phyloP scores from a whole-genome alignment of 2,329 filamentous ascomycete species.

The Fusarium chuoi region DNA sequence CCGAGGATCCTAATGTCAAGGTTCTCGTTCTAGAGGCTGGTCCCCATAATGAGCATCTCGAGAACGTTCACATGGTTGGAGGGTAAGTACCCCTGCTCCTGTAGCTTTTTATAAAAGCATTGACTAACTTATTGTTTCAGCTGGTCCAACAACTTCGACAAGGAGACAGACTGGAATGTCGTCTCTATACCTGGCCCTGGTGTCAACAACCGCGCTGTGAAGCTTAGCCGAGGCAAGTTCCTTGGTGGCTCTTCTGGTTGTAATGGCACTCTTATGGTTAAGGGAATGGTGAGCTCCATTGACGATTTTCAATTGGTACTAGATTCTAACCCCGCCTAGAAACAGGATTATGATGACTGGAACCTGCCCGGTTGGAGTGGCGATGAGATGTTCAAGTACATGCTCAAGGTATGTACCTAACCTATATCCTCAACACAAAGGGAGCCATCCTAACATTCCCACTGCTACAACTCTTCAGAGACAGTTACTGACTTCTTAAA shows the following conservation, averaged over 20 bases:
- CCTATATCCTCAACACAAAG: background rate
- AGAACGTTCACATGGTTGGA: slow-evolving; percentile 62
- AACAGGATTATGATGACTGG: slow-evolving; percentile 66
- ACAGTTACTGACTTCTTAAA: slow-evolving; percentile 12
- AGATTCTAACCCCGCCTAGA: slow-evolving; percentile 24
- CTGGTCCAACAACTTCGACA: slow-evolving; percentile 60
- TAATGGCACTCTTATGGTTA: slow-evolving; percentile 62
- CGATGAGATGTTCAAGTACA: slow-evolving; percentile 66
- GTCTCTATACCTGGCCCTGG: slow-evolving; percentile 52
- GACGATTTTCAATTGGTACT: too few relatives aligned
- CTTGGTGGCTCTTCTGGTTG: slow-evolving; percentile 60
- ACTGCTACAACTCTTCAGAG: background rate
- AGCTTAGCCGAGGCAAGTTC: slow-evolving; percentile 60
- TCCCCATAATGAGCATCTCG: slow-evolving; percentile 54
- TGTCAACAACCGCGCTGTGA: slow-evolving; percentile 56
- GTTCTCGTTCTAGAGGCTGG: slow-evolving; percentile 53
- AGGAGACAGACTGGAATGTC: slow-evolving; percentile 63
- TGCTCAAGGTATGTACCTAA: slow-evolving; percentile 58
- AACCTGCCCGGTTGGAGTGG: slow-evolving; percentile 64
- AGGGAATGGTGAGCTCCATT: slow-evolving; percentile 48
- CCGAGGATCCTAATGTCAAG: slow-evolving; percentile 46
- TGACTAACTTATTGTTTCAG: slow-evolving; percentile 17
- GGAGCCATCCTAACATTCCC: background rate
- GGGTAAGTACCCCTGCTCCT: slow-evolving; percentile 47
- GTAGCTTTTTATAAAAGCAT: too few relatives aligned